Percentiles rank a stretch among this genome's conserved stretches.
Evolutionary conservation across 108 stramenopile genomes (phyloP).

Genomic region (Fragilariopsis cylindrus): DNA sequence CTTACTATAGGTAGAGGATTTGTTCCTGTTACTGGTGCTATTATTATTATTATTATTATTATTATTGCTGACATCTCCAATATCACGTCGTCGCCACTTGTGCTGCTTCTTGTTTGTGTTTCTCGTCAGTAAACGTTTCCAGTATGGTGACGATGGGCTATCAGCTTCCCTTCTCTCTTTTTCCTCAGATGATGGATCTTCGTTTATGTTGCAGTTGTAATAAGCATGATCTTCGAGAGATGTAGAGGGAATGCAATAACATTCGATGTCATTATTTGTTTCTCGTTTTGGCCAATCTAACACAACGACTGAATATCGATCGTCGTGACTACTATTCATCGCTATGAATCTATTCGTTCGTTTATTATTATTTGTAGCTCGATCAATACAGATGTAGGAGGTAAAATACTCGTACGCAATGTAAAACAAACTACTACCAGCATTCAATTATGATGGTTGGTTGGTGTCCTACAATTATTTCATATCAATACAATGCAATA

Average conservation of each 20-base stretch:
- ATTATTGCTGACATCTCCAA: too few species aligned
- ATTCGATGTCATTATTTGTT: neutral
- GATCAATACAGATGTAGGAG: too few species aligned
- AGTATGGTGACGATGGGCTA: neutral
- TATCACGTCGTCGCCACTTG: neutral
- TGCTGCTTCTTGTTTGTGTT: too few species aligned
- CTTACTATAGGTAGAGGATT: neutral
- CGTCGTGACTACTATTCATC: neutral
- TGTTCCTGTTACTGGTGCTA: neutral
- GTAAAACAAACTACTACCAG: too few species aligned
- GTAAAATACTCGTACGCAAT: too few species aligned
- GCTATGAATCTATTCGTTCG: too few species aligned
- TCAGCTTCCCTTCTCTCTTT: neutral
- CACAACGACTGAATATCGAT: neutral
- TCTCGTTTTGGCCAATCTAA: constrained; percentile 5
- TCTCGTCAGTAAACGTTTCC: neutral
- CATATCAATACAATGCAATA: too few species aligned
- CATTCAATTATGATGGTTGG: too few species aligned
- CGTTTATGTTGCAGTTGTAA: too few species aligned
- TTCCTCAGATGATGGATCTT: neutral
- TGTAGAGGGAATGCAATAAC: neutral
- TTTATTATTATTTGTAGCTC: too few species aligned
- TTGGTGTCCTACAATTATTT: too few species aligned
- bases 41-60: neutral
- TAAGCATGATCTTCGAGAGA: neutral